Evolutionary conservation across 2,329 filamentous ascomycete species (phyloP).

Genomic region (Falciphora oryzae): DNA sequence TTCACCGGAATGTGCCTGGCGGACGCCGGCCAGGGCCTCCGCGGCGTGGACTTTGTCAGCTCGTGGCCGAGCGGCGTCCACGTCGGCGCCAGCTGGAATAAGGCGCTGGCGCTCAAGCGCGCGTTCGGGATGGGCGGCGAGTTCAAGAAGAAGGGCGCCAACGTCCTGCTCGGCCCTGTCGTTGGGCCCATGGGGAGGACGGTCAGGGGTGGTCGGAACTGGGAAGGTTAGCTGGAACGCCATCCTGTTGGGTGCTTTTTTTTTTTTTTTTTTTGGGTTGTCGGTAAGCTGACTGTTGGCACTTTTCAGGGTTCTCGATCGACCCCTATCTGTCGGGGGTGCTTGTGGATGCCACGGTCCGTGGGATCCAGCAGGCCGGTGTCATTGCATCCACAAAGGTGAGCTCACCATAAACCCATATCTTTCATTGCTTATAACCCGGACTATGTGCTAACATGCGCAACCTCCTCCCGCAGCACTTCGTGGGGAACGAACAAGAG

Average conservation of each 20-base stretch:
- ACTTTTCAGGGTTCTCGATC: constrained; percentile 28
- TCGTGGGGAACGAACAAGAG: constrained; percentile 44
- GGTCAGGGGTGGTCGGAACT: constrained; percentile 57
- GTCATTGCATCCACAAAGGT: constrained; percentile 64
- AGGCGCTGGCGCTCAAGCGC: constrained; percentile 59
- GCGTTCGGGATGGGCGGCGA: constrained; percentile 72
- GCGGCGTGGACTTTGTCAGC: constrained; percentile 36
- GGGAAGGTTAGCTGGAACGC: constrained; percentile 33
- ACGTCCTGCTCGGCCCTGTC: constrained; percentile 72
- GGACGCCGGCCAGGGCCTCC: constrained; percentile 39
- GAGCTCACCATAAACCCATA: neutral
- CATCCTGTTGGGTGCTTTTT: neutral
- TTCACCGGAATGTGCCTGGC: constrained; percentile 40
- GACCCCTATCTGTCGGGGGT: constrained; percentile 57
- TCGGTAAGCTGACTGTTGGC: constrained; percentile 9
- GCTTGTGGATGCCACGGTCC: constrained; percentile 48
- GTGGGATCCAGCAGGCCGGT: constrained; percentile 63
- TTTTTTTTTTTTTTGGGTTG: neutral
- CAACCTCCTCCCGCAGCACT: constrained; percentile 55
- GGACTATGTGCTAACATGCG: constrained; percentile 4
- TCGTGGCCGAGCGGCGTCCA: constrained; percentile 36
- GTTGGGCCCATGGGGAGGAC: constrained; percentile 60
- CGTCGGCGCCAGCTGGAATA: constrained; percentile 58
- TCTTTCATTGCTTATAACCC: neutral
- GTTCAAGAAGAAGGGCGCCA: constrained; percentile 70